Conservation (phyloP, 2,329 filamentous ascomycete species). For the Helotiales sp. region DNA sequence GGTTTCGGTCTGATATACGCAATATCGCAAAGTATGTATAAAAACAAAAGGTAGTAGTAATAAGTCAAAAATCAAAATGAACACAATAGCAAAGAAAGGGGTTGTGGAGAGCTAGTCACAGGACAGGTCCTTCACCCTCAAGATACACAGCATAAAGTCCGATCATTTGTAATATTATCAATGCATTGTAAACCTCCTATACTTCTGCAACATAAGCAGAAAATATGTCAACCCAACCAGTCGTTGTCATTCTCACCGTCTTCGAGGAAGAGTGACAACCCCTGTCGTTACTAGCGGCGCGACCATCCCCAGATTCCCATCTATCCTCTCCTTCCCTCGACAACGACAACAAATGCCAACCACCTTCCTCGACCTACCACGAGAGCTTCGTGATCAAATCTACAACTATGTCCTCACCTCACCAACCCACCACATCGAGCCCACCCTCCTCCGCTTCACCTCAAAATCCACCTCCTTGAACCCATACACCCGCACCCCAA, state of each 20-base stretch:
- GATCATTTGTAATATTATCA: too few species aligned
- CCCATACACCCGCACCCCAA: background rate
- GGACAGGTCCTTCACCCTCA: too few species aligned
- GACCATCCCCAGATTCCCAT: background rate
- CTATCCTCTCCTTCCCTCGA: background rate
- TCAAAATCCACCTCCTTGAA: background rate
- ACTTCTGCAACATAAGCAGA: background rate
- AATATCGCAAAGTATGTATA: too few species aligned
- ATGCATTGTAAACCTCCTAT: too few species aligned
- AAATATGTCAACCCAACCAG: background rate
- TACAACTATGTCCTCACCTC: conserved; percentile 18
- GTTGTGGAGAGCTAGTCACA: too few species aligned
- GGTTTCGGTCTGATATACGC: too few species aligned
- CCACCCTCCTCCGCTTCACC: background rate
- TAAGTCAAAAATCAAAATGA: too few species aligned
- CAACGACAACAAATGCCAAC: background rate
- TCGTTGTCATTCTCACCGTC: too few species aligned
- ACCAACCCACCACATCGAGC: conserved; percentile 5
- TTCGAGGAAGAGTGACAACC: background rate
- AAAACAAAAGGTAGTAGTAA: too few species aligned
- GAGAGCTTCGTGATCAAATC: conserved; percentile 25
- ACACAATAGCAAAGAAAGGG: too few species aligned
- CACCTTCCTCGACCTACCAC: conserved; percentile 21
- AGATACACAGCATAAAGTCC: too few species aligned
- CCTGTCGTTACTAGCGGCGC: background rate